Conservation (phyloP, 768 basidiomycete species). For the Boletus huronensis region DNA sequence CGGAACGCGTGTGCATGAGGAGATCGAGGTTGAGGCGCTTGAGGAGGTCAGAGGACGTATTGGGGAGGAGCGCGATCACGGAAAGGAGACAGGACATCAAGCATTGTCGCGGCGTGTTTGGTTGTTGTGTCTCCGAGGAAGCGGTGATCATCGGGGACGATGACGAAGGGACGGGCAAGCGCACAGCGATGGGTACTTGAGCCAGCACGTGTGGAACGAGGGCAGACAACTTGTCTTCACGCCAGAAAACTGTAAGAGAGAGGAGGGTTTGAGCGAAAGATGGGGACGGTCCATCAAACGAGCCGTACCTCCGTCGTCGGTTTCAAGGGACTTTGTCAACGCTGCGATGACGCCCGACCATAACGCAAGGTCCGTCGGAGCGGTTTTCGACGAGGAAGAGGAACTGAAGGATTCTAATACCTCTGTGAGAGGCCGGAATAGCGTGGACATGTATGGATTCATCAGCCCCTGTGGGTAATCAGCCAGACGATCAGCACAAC, state of each 20-base stretch:
- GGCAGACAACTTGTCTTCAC: constrained; percentile 70
- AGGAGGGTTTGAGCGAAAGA: background rate
- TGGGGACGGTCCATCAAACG: background rate
- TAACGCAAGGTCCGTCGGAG: constrained; percentile 39
- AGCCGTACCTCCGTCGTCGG: constrained; percentile 75
- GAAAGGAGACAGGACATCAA: constrained; percentile 20
- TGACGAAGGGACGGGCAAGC: constrained; percentile 17
- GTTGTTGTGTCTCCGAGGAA: background rate
- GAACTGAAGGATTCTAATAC: constrained; percentile 50
- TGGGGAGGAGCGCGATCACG: constrained; percentile 16
- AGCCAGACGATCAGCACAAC: background rate
- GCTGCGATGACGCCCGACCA: constrained; percentile 64
- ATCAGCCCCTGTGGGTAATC: constrained; percentile 60
- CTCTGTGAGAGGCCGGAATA: constrained; percentile 64
- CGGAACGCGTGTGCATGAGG: constrained; percentile 87
- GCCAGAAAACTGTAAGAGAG: constrained; percentile 72
- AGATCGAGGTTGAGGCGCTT: constrained; percentile 80
- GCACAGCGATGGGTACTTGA: constrained; percentile 58
- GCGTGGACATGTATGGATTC: constrained; percentile 84
- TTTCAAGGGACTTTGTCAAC: constrained; percentile 64
- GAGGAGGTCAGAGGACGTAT: constrained; percentile 40
- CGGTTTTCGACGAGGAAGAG: constrained; percentile 21
- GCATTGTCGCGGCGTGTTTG: constrained; percentile 5
- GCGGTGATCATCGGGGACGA: background rate
- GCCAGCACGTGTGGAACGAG: constrained; percentile 56